Base-by-base conservation (phyloP, 371 early-diverging fungal species). In the Mucor indicus region DNA sequence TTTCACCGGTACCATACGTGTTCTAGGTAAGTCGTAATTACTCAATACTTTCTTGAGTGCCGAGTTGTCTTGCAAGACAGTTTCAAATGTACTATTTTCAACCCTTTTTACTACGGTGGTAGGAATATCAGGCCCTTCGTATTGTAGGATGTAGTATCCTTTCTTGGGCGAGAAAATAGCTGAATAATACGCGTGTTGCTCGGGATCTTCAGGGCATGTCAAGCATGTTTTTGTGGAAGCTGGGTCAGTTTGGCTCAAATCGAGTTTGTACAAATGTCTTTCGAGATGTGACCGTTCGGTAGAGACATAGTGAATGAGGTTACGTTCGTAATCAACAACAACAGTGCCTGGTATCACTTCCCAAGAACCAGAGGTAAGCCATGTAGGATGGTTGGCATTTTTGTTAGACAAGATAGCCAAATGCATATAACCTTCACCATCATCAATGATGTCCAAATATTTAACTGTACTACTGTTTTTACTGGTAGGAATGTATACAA, bases 111-210 rank as follows among this genome's bases (percentile, higher is more conserved):
- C 76, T 2, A 73, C 77, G 44, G 84, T 83, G 64, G 81, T 90
- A 2, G 96, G 96, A 4, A 92, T 68, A 36, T 81, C 84, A 0
- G 97, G 97, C 0, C 97, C 97, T 8, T 67, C 57, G 48, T 93
- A 91, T 15, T 67, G 64, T 13, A 94, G 64, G 33, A 84, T 48
- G 44, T 86, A 91, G 58, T 84, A 92, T 8, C 77, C 72, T 30
- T 73, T 73, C 1, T 77, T 74, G 0, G 88, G 77, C n/a, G 92
- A 91, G 57, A 95, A 89, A 2, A 57, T 55, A 1, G 78, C 87
- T 1, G 49, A 41, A 51, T 90, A 95, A 46, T 79, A 86, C 2
- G 90, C 94, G 44, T 62, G 57, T 1, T 23, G 45, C n/a, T 58
- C 53, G 1, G 53, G 48, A 40, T 60, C 55, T 2, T 58, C 52